Percentiles rank a stretch among this genome's conserved stretches.
Evolutionary conservation across 768 basidiomycete genomes (phyloP).

Genomic region (Macrolepiota fuliginosa): DNA sequence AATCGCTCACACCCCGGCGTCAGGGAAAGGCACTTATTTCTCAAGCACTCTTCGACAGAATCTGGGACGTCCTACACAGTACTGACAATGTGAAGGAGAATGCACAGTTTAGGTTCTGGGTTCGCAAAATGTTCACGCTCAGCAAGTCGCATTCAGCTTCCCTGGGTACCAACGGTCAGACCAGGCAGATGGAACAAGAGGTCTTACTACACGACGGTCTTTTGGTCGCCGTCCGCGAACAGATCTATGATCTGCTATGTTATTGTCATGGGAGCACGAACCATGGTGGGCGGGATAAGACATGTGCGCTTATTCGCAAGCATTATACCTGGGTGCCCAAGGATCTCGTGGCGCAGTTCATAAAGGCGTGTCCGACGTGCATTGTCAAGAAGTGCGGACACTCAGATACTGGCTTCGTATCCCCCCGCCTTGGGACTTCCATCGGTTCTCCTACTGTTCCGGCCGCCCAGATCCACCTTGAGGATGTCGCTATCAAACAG

Average conservation of each 20-base stretch:
- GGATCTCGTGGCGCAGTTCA: slow-evolving; percentile 75
- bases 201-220: slow-evolving; percentile 70
- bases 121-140: slow-evolving; percentile 74
- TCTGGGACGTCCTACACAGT: slow-evolving; percentile 64
- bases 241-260: slow-evolving; percentile 75
- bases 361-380: slow-evolving; percentile 79
- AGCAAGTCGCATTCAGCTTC: slow-evolving; percentile 32
- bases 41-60: slow-evolving; percentile 65
- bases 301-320: slow-evolving; percentile 59
- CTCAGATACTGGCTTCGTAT: slow-evolving; percentile 15
- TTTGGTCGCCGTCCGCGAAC: slow-evolving; percentile 74
- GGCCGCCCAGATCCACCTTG: background rate
- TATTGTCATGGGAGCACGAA: slow-evolving; percentile 63
- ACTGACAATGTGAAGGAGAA: slow-evolving; percentile 46
- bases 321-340: slow-evolving; percentile 86
- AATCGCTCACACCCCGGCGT: slow-evolving; percentile 50
- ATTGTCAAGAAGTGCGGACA: slow-evolving; percentile 41
- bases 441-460: background rate
- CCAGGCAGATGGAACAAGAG: slow-evolving; percentile 21
- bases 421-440: background rate
- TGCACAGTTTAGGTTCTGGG: slow-evolving; percentile 82
- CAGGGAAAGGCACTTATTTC: slow-evolving; percentile 72
- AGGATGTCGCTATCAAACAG: background rate
- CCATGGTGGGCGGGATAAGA: slow-evolving; percentile 82
- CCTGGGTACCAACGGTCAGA: slow-evolving; percentile 19